Base-by-base conservation (phyloP, 148 eudicot species). In the Bassia scoparia region DNA sequence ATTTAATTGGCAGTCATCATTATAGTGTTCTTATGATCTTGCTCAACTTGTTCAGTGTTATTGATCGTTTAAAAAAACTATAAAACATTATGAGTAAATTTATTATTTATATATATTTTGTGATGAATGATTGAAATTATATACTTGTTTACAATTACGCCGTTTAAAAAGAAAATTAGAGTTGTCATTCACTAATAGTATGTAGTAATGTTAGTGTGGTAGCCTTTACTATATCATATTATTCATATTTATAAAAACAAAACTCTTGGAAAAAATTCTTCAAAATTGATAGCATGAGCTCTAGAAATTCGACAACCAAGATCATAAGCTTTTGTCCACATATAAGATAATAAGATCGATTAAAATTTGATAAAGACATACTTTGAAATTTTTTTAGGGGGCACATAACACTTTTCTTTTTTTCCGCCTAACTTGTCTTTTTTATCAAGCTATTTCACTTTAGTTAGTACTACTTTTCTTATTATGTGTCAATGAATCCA, bases 381-480 rank as follows among this genome's bases (percentile, higher is more conserved):
- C 4, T 37, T 61, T 78, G 75, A 58, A 67, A 71, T 18, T 41
- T 65, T 71, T 21, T 71, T 21, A 31, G 16, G 37, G 29, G 70
- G 60, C 26, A 60, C 43, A 58, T 14, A 74, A 61, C 50, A 15
- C 61, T 67, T 66, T 61, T 73, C 69, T 73, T 60, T 78, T 37
- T 73, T n/a, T n/a, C n/a, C 56, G 77, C 77, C 77, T 78, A 78
- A 73, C 69, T 68, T 73, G 81, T 73, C 81, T 48, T 70, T 58
- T 70, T 55, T 77, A 66, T 53, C 59, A 53, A 68, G 69, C 46
- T 54, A 34, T 49, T 72, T 58, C 50, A 66, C 81, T 78, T 72
- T 78, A 78, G 81, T 78, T 78, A 71, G 80, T 78, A 73, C 31
- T 67, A 71, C 67, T 71, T 71, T 77, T 68, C 61, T 74, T 79